Percentiles rank a stretch among this genome's conserved stretches.
These are phyloP conservation scores for Fusarium sp. DNA, from an alignment of 2,329 filamentous ascomycete genomes.

Conservation along the genomic window DNA sequence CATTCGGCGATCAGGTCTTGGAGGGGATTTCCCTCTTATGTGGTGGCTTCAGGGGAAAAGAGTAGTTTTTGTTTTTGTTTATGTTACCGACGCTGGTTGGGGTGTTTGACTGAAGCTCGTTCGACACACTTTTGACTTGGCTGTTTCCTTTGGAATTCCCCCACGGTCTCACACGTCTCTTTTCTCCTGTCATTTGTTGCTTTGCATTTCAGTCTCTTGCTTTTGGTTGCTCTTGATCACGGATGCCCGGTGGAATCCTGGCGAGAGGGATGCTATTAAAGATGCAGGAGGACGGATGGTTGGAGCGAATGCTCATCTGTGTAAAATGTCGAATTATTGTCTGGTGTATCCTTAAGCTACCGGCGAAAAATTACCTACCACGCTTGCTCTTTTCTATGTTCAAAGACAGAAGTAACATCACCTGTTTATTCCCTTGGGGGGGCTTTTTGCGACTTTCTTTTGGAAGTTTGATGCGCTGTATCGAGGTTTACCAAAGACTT, in stretches of 20 bases:
- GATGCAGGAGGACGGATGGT: conserved; percentile 28
- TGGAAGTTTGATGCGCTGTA: background rate
- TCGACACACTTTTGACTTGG: conserved; percentile 30
- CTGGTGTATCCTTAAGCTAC: conserved; percentile 45
- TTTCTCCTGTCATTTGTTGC: conserved; percentile 35
- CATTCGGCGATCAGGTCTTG: conserved; percentile 53
- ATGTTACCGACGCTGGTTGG: conserved; percentile 36
- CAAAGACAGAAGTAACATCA: conserved; percentile 26
- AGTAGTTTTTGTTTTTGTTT: conserved; percentile 41
- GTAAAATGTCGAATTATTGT: conserved; percentile 41
- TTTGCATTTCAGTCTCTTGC: conserved; percentile 31
- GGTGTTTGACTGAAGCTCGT: conserved; percentile 28
- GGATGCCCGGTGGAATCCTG: conserved; percentile 27
- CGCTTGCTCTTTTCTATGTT: conserved; percentile 34
- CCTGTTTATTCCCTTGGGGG: conserved; percentile 13
- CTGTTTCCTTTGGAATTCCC: conserved; percentile 26
- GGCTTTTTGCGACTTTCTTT: background rate
- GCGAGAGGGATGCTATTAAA: conserved; percentile 28
- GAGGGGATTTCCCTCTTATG: conserved; percentile 45
- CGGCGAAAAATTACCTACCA: conserved; percentile 48
- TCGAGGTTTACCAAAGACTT: background rate
- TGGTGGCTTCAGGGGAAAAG: conserved; percentile 51
- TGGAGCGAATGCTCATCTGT: conserved; percentile 28
- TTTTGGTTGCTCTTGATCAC: conserved; percentile 21
- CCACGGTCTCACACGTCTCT: conserved; percentile 28